A percentile compares a stretch with the other conserved stretches of the same genome.
phyloP scores from a whole-genome alignment of 1,284 basidiomycete species.

The Apiotrichum domesticum region DNA sequence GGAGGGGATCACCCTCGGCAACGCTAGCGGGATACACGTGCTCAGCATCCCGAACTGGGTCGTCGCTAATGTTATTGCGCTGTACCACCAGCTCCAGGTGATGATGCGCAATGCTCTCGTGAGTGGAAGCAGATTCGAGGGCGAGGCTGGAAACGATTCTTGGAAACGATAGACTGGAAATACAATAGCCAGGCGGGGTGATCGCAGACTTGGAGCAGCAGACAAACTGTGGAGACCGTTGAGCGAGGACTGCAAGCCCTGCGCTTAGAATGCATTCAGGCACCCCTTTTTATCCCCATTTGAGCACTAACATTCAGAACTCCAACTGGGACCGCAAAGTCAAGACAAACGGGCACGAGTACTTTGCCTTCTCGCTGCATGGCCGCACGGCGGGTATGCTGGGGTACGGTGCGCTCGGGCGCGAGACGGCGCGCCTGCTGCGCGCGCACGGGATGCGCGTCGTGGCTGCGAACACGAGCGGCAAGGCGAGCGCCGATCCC shows the following conservation, averaged over 20 bases:
- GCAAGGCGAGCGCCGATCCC: constrained; percentile 29
- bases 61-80: constrained; percentile 28
- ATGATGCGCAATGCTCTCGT: constrained; percentile 32
- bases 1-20: constrained; percentile 25
- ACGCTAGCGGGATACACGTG: constrained; percentile 41
- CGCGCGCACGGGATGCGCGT: constrained; percentile 36
- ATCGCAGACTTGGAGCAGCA: too few species aligned
- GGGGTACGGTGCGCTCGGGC: constrained; percentile 37
- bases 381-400: constrained; percentile 41
- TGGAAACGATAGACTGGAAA: too few species aligned
- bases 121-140: constrained; percentile 5
- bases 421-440: constrained; percentile 40
- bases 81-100: constrained; percentile 34
- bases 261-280: too few species aligned
- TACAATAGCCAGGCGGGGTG: too few species aligned
- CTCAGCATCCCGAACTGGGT: constrained; percentile 41
- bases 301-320: too few species aligned
- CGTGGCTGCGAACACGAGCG: constrained; percentile 43
- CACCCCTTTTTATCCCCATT: too few species aligned
- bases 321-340: not conserved
- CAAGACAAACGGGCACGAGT: constrained; percentile 21
- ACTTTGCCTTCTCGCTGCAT: constrained; percentile 26
- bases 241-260: too few species aligned
- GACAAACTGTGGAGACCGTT: too few species aligned
- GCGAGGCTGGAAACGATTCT: too few species aligned